Percentiles rank a stretch among this genome's conserved stretches.
These are phyloP conservation scores for Rhexocercosporidium sp. DNA, from an alignment of 2,329 filamentous ascomycete genomes.

Conservation along the genomic window DNA sequence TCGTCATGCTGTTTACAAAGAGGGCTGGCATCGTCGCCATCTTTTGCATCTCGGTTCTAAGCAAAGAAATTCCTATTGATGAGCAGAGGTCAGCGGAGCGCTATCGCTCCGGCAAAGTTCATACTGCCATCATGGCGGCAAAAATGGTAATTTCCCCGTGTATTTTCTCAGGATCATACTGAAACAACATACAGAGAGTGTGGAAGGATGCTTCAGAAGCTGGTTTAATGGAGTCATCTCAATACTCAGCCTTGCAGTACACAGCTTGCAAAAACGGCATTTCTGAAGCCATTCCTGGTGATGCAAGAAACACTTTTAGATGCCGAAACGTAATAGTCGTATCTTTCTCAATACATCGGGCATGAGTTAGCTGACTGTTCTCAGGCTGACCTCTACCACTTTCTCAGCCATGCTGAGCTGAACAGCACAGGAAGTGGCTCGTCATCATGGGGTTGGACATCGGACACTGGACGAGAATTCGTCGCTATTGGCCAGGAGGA, in stretches of 20 bases:
- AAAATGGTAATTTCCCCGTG: slow-evolving; percentile 9
- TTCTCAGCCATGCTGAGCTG: slow-evolving; percentile 57
- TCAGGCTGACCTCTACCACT: slow-evolving; percentile 59
- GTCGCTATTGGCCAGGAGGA: slow-evolving; percentile 54
- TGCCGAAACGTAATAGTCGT: slow-evolving; percentile 47
- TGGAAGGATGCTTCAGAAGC: background rate
- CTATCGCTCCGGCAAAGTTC: slow-evolving; percentile 8
- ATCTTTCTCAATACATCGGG: too few relatives aligned
- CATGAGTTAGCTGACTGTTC: background rate
- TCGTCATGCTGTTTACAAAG: background rate
- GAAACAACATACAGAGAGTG: background rate
- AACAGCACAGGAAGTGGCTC: slow-evolving; percentile 50
- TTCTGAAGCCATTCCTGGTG: slow-evolving; percentile 18
- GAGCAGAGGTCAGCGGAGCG: slow-evolving; percentile 2
- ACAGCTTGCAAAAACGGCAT: slow-evolving; percentile 13
- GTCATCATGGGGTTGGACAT: slow-evolving; percentile 49
- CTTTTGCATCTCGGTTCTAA: background rate
- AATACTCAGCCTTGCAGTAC: background rate
- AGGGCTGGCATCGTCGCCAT: background rate
- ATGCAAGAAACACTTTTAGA: slow-evolving; percentile 39
- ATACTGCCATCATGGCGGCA: slow-evolving; percentile 12
- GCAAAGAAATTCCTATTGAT: slow-evolving; percentile 2
- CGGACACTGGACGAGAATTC: slow-evolving; percentile 53
- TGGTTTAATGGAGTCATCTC: slow-evolving; percentile 14
- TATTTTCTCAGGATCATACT: background rate